phyloP scores from a whole-genome alignment of 129 eudicot genomes.

The Smallanthus sonchifolius region DNA sequence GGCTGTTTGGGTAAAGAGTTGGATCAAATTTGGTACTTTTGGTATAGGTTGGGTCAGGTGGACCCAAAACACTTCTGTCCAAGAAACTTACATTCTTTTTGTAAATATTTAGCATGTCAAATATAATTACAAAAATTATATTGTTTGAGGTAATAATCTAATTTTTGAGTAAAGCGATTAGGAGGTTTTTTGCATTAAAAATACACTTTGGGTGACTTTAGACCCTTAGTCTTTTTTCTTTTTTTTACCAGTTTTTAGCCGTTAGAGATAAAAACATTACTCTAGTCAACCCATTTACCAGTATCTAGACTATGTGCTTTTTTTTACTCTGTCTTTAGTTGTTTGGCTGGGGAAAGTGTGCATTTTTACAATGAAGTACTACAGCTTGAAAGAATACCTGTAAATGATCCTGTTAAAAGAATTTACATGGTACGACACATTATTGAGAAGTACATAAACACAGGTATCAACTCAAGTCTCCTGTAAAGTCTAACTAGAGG shows the following conservation, averaged over 20 bases:
- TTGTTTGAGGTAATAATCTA: neutral
- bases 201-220: neutral
- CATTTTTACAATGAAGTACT: slow-evolving; percentile 88
- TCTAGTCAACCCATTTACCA: neutral
- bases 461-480: slow-evolving; percentile 42
- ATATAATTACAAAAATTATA: neutral
- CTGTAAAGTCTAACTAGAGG: neutral
- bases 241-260: neutral
- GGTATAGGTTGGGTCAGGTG: neutral
- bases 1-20: neutral
- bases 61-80: neutral
- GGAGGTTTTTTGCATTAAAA: neutral
- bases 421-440: slow-evolving; percentile 94
- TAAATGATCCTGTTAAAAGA: slow-evolving; percentile 63
- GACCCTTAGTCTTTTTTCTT: neutral
- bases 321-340: slow-evolving; percentile 35
- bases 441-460: slow-evolving; percentile 60
- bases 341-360: slow-evolving; percentile 91
- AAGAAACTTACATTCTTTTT: neutral
- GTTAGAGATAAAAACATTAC: neutral
- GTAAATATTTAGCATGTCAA: neutral
- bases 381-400: slow-evolving; percentile 65
- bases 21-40: neutral
- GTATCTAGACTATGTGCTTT: neutral
- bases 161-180: neutral